Evolutionary conservation across 1,284 basidiomycete species (phyloP).

Genomic region (Agroathelia rolfsii): DNA sequence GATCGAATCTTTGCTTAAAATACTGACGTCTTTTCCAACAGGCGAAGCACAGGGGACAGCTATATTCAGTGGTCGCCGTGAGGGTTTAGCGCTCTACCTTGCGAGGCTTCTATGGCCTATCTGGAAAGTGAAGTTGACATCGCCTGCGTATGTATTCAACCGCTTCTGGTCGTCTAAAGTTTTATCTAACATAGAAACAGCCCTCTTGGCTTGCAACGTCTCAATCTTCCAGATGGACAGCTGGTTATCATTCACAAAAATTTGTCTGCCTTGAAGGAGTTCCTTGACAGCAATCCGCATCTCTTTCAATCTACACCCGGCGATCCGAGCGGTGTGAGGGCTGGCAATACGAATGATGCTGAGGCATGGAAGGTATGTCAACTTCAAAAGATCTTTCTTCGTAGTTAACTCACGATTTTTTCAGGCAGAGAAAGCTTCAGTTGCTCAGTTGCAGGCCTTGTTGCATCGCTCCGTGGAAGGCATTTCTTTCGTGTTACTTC

Average conservation of each 20-base stretch:
- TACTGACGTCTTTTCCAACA: constrained; percentile 15
- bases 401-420: constrained; percentile 11
- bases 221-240: constrained; percentile 52
- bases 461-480: constrained; percentile 83
- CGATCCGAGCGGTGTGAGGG: constrained; percentile 45
- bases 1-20: constrained; percentile 3
- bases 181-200: constrained; percentile 20
- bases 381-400: constrained; percentile 3
- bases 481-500: constrained; percentile 84
- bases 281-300: constrained; percentile 70
- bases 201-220: constrained; percentile 34
- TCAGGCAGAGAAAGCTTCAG: constrained; percentile 75
- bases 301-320: constrained; percentile 69
- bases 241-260: constrained; percentile 72
- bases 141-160: constrained; percentile 35
- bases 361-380: constrained; percentile 71
- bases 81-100: constrained; percentile 84
- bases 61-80: constrained; percentile 79
- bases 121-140: constrained; percentile 77
- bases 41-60: constrained; percentile 66
- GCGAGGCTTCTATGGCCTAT: constrained; percentile 78
- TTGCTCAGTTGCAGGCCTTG: constrained; percentile 62
- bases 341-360: constrained; percentile 51
- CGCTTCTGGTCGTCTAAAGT: constrained; percentile 2
- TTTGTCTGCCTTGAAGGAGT: constrained; percentile 64